Evolutionary conservation across 2,329 filamentous ascomycete species (phyloP).

Genomic region (Paraconiothyrium sp.): DNA sequence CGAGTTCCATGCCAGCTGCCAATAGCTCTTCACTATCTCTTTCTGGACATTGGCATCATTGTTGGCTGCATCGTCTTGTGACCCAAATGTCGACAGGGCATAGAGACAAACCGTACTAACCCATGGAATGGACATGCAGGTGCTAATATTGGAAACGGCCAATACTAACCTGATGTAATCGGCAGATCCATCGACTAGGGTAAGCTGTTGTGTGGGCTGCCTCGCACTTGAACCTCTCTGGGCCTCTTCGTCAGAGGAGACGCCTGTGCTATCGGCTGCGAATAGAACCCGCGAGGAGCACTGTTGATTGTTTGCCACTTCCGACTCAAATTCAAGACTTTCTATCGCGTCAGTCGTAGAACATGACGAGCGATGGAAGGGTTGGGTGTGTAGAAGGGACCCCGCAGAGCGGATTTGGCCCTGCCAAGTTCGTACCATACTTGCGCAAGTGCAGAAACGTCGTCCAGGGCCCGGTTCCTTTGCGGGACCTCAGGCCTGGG

Average conservation of each 20-base stretch:
- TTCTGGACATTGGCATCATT: not conserved
- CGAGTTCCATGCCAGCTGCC: not conserved
- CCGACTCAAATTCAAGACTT: not conserved
- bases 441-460: not conserved
- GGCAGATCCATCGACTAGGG: conserved; percentile 13
- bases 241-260: conserved; percentile 10
- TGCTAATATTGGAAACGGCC: conserved; percentile 29
- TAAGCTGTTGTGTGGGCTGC: conserved; percentile 9
- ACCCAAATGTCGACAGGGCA: not conserved
- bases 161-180: conserved; percentile 19
- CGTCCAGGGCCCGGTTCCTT: conserved; percentile 7
- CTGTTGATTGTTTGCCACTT: not conserved
- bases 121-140: conserved; percentile 2
- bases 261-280: not conserved
- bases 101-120: not conserved
- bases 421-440: conserved; percentile 19
- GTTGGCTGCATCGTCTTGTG: not conserved
- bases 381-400: conserved; percentile 9
- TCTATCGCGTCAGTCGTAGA: not conserved
- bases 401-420: conserved; percentile 15
- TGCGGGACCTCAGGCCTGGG: conserved; percentile 2
- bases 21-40: not conserved
- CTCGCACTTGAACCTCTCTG: conserved; percentile 18
- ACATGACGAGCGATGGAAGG: conserved; percentile 17
- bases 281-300: not conserved